phyloP scores from a whole-genome alignment of 768 basidiomycete species.

The Russula sp. region DNA sequence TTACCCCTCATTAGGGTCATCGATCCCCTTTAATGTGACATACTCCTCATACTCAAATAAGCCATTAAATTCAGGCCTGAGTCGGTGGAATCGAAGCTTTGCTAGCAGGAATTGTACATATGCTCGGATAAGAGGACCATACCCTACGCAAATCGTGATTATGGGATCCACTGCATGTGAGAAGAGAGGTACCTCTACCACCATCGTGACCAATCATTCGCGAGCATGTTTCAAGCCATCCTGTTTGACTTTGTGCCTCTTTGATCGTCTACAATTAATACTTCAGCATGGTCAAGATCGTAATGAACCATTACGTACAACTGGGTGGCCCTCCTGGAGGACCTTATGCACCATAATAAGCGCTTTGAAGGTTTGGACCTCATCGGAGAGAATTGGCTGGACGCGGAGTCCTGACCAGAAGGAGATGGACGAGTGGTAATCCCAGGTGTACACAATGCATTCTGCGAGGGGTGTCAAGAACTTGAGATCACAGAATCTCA shows the following conservation, averaged over 20 bases:
- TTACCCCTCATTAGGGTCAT: constrained; percentile 98
- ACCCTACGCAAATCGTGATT: constrained; percentile 52
- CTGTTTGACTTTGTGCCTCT: constrained; percentile 94
- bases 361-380: constrained; percentile 97
- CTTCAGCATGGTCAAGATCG: constrained; percentile 14
- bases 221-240: constrained; percentile 97
- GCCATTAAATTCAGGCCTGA: constrained; percentile 97
- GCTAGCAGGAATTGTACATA: constrained; percentile 95
- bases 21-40: constrained; percentile 92
- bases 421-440: constrained; percentile 95
- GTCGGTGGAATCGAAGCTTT: constrained; percentile 92
- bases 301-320: constrained; percentile 51
- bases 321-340: constrained; percentile 94
- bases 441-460: constrained; percentile 99
- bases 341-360: constrained; percentile 98
- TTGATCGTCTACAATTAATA: constrained; percentile 71
- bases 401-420: constrained; percentile 98
- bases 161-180: background rate
- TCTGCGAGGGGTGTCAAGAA: constrained; percentile 47
- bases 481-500: constrained; percentile 4
- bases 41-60: constrained; percentile 99
- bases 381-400: constrained; percentile 94
- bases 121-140: constrained; percentile 87
- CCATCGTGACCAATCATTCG: constrained; percentile 81
- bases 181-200: constrained; percentile 54